Evolutionary conservation across 331 rosid species (phyloP), one percentile per base, ranked within the genome.

Genomic region (Ulmus americana): DNA sequence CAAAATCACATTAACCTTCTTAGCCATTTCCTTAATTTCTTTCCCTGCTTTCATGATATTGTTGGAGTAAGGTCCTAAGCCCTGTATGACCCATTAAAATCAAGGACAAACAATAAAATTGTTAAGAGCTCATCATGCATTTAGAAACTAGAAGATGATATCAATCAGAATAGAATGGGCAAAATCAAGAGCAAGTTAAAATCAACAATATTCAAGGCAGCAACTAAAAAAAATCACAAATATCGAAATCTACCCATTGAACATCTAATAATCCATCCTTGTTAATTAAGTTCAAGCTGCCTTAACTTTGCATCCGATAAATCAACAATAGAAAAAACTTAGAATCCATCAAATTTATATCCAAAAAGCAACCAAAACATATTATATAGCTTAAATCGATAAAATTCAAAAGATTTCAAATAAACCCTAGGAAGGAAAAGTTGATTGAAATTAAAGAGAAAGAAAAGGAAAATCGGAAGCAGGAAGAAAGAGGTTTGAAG

Each of bases 11-110:
- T 89, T 89, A 62, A 89, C 95, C 75, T 87, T 87, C 84, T 94
- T 89, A 7, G 95, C 98, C 97, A 82, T 83, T 8, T 89, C 98
- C 78, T 89, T 89, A 45, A 89, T 85, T 75, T 89, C 98, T 77
- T 87, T 94, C 80, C 87, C 98, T 5, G 39, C 89, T 58, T 85
- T 84, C 81, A 89, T 92, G 45, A 89, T 92, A 65, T 80, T 79
- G 6, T 84, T 81, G 54, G 97, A 89, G 60, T 92, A 92, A 46
- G 98, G 98, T 45, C 98, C 98, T 69, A 92, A 87, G 5, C 98
- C 98, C 98, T 92, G 86, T 64, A 55, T 0, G 55, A 18, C 6
- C 40, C 63, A 64, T 42, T 46, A 46, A 61, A 61, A 59, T 56
- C 7, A 44, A 1, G 35, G 38, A 18, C 0, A 8, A 52, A 52